These are phyloP conservation scores for Suillus cothurnatus DNA, from an alignment of 768 basidiomycete species.

Conservation along the genomic window DNA sequence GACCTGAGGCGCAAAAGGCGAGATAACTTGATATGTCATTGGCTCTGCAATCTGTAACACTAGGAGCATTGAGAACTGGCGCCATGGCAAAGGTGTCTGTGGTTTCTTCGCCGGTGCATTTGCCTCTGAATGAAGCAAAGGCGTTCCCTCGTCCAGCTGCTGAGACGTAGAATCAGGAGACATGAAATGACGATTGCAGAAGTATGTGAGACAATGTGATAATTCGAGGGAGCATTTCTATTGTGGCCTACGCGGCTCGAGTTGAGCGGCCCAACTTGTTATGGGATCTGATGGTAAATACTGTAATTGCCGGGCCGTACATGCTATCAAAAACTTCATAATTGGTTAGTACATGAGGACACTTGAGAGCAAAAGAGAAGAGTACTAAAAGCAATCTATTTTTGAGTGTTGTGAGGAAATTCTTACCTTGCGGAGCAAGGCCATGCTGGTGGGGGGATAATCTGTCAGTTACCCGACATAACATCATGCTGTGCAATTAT, in stretches of 20 bases:
- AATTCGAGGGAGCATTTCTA: no score
- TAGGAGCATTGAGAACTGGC: slow-evolving; percentile 68
- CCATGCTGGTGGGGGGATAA: no score
- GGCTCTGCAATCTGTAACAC: slow-evolving; percentile 75
- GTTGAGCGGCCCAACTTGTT: background rate
- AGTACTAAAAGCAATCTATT: no score
- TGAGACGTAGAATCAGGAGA: background rate
- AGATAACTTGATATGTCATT: slow-evolving; percentile 70
- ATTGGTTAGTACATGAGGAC: no score
- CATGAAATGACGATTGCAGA: background rate
- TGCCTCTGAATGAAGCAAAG: slow-evolving; percentile 40
- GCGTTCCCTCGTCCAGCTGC: slow-evolving; percentile 59
- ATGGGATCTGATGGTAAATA: background rate
- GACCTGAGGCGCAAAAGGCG: slow-evolving; percentile 70
- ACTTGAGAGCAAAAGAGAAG: no score
- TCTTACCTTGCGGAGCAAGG: no score
- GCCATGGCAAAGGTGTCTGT: slow-evolving; percentile 64
- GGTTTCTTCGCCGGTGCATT: slow-evolving; percentile 25
- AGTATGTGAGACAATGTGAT: no score
- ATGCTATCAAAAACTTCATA: no score
- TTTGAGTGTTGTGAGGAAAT: no score
- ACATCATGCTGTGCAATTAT: no score
- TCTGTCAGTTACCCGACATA: no score
- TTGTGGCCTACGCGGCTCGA: background rate
- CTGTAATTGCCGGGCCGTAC: background rate